phyloP scores from a whole-genome alignment of 768 basidiomycete species.

The Mycena albidolilacea region DNA sequence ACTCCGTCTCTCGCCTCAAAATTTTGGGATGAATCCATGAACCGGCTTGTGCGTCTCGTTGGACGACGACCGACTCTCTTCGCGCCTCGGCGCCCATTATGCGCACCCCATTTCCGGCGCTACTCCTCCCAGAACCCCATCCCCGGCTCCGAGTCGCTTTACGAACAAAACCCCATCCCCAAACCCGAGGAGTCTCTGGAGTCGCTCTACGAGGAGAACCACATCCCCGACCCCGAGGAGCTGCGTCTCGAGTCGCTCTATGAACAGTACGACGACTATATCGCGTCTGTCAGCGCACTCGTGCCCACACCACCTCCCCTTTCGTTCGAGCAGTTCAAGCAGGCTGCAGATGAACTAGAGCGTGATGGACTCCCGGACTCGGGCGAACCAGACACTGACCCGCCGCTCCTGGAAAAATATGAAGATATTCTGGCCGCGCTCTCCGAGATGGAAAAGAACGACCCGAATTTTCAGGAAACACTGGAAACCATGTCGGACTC shows the following conservation, averaged over 20 bases:
- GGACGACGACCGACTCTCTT: slow-evolving; percentile 28
- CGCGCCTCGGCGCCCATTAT: slow-evolving; percentile 16
- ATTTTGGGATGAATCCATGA: slow-evolving; percentile 28
- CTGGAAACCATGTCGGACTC: slow-evolving; percentile 7
- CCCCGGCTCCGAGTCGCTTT: slow-evolving; percentile 24
- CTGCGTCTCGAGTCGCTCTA: slow-evolving; percentile 25
- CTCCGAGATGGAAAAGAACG: neutral
- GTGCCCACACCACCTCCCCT: neutral
- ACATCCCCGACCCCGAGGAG: neutral
- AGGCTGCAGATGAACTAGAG: slow-evolving; percentile 2
- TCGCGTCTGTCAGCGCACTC: neutral
- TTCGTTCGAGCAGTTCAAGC: slow-evolving; percentile 34
- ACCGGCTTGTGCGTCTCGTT: slow-evolving; percentile 33
- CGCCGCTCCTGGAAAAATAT: slow-evolving; percentile 20
- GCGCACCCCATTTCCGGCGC: slow-evolving; percentile 6
- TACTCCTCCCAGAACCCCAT: slow-evolving; percentile 22
- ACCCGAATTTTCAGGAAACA: slow-evolving; percentile 16
- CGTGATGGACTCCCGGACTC: neutral
- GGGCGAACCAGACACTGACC: neutral
- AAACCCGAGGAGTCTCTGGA: neutral
- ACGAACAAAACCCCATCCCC: slow-evolving; percentile 19
- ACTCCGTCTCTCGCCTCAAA: no score
- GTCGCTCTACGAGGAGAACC: slow-evolving; percentile 28
- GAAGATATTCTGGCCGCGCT: slow-evolving; percentile 27
- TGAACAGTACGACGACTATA: slow-evolving; percentile 12